Evolutionary conservation across 345 rosid species (phyloP).

Genomic region (Dipteronia dyeriana): DNA sequence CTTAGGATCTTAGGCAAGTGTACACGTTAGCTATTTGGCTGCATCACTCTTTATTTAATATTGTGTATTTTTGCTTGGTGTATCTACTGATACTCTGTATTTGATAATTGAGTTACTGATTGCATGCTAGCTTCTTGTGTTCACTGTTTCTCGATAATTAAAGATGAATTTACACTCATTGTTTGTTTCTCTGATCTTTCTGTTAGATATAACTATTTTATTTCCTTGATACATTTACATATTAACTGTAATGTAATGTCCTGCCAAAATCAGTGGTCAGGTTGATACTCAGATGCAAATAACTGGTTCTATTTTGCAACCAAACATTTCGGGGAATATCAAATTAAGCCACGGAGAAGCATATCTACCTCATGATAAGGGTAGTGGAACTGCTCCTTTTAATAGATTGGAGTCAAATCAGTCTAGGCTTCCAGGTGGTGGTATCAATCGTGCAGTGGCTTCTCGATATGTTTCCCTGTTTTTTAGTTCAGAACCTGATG

Average conservation of each 20-base stretch:
- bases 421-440: conserved; percentile 63
- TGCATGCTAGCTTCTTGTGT: conserved; percentile 7
- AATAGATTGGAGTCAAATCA: conserved; percentile 73
- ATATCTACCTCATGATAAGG: conserved; percentile 95
- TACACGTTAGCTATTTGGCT: conserved; percentile 1
- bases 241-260: conserved; percentile 7
- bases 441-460: conserved; percentile 78
- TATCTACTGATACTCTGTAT: not conserved
- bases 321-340: conserved; percentile 89
- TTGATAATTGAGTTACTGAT: conserved; percentile 8
- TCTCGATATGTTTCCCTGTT: conserved; percentile 84
- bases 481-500: conserved; percentile 65
- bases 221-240: not conserved
- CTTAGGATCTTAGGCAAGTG: conserved; percentile 1
- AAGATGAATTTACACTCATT: not conserved
- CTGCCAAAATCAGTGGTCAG: conserved; percentile 77
- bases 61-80: not conserved
- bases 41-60: not conserved
- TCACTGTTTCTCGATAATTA: not conserved
- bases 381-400: conserved; percentile 72
- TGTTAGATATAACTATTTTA: not conserved
- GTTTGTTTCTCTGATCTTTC: not conserved
- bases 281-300: conserved; percentile 90
- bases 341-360: conserved; percentile 98
- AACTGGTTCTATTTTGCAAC: conserved; percentile 93